These are phyloP conservation scores for Tricholoma sp. DNA, from an alignment of 768 basidiomycete genomes.

Conservation along the genomic window DNA sequence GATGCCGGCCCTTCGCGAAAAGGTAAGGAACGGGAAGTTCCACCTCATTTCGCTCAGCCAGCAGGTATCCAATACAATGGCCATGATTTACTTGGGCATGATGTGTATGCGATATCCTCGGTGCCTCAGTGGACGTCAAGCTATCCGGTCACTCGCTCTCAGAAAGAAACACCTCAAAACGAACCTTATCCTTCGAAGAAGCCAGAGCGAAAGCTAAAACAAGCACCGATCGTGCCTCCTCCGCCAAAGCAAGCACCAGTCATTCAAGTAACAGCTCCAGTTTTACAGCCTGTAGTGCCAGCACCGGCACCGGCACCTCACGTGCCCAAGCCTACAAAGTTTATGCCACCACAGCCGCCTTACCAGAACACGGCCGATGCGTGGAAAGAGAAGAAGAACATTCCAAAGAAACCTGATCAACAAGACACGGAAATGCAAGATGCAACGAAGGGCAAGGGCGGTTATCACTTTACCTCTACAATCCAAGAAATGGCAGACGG, in stretches of 20 bases:
- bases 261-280: too few relatives aligned
- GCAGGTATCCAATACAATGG: not conserved
- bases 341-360: too few relatives aligned
- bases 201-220: not conserved
- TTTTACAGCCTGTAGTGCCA: too few relatives aligned
- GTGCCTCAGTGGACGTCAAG: not conserved
- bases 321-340: too few relatives aligned
- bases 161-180: not conserved
- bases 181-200: not conserved
- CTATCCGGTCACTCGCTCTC: not conserved
- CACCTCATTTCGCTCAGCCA: not conserved
- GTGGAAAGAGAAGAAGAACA: too few relatives aligned
- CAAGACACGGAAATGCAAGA: too few relatives aligned
- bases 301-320: too few relatives aligned
- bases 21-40: not conserved
- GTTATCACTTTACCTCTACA: not conserved
- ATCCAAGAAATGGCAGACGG: constrained; percentile 3
- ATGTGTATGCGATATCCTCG: not conserved
- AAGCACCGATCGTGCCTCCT: too few relatives aligned
- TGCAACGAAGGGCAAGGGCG: too few relatives aligned
- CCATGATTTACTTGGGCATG: not conserved
- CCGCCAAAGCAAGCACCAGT: too few relatives aligned
- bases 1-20: not conserved
- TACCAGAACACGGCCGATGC: too few relatives aligned
- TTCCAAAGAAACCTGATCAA: too few relatives aligned